Percentiles rank a stretch among this genome's conserved stretches.
phyloP scores from a whole-genome alignment of 2,329 filamentous ascomycete species.

The Cordyceps tenuipes region DNA sequence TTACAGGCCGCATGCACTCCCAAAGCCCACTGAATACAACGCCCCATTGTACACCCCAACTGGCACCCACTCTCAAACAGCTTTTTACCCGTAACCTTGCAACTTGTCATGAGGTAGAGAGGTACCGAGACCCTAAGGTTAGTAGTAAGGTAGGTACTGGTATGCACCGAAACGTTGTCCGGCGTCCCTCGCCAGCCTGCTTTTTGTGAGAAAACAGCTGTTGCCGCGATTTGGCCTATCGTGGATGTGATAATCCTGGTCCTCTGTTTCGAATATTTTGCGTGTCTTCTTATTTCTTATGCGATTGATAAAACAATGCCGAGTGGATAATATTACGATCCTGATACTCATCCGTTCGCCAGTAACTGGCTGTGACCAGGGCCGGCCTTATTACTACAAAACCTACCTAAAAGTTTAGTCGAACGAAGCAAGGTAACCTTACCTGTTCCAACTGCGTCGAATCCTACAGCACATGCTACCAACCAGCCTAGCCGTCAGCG shows the following conservation, averaged over 20 bases:
- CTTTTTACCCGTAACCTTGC: too few relatives aligned
- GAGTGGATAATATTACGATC: background rate
- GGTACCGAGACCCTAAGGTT: background rate
- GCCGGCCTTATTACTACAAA: too few relatives aligned
- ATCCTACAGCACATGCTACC: slow-evolving; percentile 4
- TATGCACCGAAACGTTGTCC: background rate
- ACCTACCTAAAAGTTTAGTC: too few relatives aligned
- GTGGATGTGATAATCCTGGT: too few relatives aligned
- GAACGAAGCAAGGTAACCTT: background rate
- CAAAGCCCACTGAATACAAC: background rate
- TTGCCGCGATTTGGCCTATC: too few relatives aligned
- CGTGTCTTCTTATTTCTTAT: too few relatives aligned
- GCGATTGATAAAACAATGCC: background rate
- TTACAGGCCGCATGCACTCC: background rate
- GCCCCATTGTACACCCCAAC: too few relatives aligned
- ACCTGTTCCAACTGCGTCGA: background rate
- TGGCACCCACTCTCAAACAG: background rate
- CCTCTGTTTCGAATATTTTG: too few relatives aligned
- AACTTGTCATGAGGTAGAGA: background rate
- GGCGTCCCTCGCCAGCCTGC: background rate
- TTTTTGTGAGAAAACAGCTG: background rate
- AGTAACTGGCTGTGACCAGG: background rate
- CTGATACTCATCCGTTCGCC: background rate
- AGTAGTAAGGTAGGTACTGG: background rate
- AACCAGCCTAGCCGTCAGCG: background rate